phyloP scores from a whole-genome alignment of 2,329 filamentous ascomycete genomes.

The Camptophora hylomeconis region DNA sequence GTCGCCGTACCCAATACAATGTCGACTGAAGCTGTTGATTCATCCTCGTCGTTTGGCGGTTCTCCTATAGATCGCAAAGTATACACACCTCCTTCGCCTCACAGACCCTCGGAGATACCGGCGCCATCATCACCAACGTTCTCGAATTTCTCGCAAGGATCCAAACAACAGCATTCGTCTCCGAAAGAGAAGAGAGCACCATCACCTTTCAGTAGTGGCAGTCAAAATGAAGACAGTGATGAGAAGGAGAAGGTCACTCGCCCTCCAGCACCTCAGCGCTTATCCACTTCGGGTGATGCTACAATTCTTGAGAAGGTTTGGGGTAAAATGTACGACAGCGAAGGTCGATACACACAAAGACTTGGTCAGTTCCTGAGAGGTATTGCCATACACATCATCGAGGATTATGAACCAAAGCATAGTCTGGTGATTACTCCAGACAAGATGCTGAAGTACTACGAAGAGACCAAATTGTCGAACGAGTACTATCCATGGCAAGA shows the following conservation, averaged over 20 bases:
- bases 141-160: slow-evolving; percentile 9
- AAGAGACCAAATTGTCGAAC: slow-evolving; percentile 46
- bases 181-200: slow-evolving; percentile 19
- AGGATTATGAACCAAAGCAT: slow-evolving; percentile 53
- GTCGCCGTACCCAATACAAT: slow-evolving; percentile 25
- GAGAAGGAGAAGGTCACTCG: slow-evolving; percentile 15
- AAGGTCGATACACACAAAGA: slow-evolving; percentile 53
- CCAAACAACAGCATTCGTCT: slow-evolving; percentile 13
- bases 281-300: slow-evolving; percentile 33
- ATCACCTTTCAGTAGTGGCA: slow-evolving; percentile 25
- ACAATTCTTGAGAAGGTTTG: slow-evolving; percentile 59
- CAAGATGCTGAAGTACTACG: slow-evolving; percentile 65
- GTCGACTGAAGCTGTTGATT: slow-evolving; percentile 22
- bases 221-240: slow-evolving; percentile 22
- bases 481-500: slow-evolving; percentile 59
- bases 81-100: slow-evolving; percentile 44
- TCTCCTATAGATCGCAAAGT: slow-evolving; percentile 30
- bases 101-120: slow-evolving; percentile 18
- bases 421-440: slow-evolving; percentile 61
- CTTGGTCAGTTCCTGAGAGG: slow-evolving; percentile 60
- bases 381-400: slow-evolving; percentile 60
- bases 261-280: slow-evolving; percentile 25
- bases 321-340: slow-evolving; percentile 59
- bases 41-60: slow-evolving; percentile 28
- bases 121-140: neutral